Conservation (phyloP, 495 filamentous ascomycete genomes). For the Penicillium samsonianum region DNA sequence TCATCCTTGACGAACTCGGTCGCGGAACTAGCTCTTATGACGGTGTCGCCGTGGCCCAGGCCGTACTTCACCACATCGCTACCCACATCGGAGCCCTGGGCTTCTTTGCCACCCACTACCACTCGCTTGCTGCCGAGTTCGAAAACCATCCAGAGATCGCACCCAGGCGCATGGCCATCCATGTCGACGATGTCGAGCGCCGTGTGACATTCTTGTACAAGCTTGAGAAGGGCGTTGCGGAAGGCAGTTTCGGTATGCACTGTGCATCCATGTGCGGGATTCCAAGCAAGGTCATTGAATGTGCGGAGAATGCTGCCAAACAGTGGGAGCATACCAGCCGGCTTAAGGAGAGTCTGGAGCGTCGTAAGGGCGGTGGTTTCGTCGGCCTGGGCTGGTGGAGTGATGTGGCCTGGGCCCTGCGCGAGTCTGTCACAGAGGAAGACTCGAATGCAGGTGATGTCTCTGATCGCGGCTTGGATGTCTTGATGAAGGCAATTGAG, state of each 20-base stretch:
- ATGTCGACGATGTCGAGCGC: conserved; percentile 81
- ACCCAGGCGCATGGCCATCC: conserved; percentile 86
- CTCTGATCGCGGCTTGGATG: conserved; percentile 60
- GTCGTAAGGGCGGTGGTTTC: conserved; percentile 70
- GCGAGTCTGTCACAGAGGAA: conserved; percentile 49
- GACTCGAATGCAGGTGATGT: conserved; percentile 43
- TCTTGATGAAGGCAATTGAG: conserved; percentile 76
- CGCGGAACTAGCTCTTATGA: conserved; percentile 94
- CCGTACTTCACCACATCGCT: conserved; percentile 92
- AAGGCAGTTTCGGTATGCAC: conserved; percentile 99
- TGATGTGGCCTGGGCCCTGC: conserved; percentile 82
- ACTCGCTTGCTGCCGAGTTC: conserved; percentile 89
- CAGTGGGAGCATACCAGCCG: conserved; percentile 95
- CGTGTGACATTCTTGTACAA: conserved; percentile 94
- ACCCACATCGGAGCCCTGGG: conserved; percentile 90
- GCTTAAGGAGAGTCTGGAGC: conserved; percentile 84
- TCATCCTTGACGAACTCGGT: conserved; percentile 97
- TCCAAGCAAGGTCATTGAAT: conserved; percentile 73
- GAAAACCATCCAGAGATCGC: conserved; percentile 81
- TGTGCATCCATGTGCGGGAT: conserved; percentile 99
- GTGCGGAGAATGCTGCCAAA: conserved; percentile 85
- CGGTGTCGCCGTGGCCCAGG: conserved; percentile 93
- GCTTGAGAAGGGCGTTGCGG: conserved; percentile 90
- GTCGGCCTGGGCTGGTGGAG: conserved; percentile 88
- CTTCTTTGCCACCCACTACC: conserved; percentile 99